Base-by-base conservation (phyloP, 1,139 yeast genomes). In the Sugiyamaella paludigena region DNA sequence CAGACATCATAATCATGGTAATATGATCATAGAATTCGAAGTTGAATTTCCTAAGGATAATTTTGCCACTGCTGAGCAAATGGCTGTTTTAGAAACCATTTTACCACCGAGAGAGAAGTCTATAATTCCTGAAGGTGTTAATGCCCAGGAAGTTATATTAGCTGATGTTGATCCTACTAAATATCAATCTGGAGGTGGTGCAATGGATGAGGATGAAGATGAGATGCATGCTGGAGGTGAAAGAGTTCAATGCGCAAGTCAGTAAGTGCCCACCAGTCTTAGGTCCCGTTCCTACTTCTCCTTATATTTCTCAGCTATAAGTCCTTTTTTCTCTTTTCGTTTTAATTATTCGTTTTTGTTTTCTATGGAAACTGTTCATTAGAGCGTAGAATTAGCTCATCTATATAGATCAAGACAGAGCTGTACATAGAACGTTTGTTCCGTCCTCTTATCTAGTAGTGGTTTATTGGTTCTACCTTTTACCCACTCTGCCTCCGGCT, bases 111-210 rank as follows among this genome's bases (percentile, higher is more conserved):
- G 77, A 47, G 58, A 60, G 13, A 48, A 54, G 27, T 59, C 63
- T 19, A 59, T 54, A 28, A 57, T 70, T 40, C 72, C 74, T 15
- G 60, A 56, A 31, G 65, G 60, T 35, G 74, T 67, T 31, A 64
- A 79, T 53, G 80, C 86, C 55, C 98, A 94, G 61, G 98, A 92
- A 60, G 92, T 92, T 64, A 84, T 83, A 38, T 71, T 82, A 66
- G 74, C 74, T 41, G 83, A 78, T 48, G 75, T 78, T 44, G 87
- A 82, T 63, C 83, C 85, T 37, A 63, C 73, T 64, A 76, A 73
- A 70, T 80, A 79, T 62, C 64, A 69, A 43, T 34, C 39, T 16
- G 68, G 48, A 29, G 63, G 61, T 24, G 53, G 72, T 58, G 63
- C 59, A 28, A 62, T 58, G 49, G 79, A 77, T 53, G 76, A 75